A percentile compares a stretch with the other conserved stretches of the same genome.
phyloP scores from a whole-genome alignment of 176 grass and related monocot species.

The Panicum miliaceum region DNA sequence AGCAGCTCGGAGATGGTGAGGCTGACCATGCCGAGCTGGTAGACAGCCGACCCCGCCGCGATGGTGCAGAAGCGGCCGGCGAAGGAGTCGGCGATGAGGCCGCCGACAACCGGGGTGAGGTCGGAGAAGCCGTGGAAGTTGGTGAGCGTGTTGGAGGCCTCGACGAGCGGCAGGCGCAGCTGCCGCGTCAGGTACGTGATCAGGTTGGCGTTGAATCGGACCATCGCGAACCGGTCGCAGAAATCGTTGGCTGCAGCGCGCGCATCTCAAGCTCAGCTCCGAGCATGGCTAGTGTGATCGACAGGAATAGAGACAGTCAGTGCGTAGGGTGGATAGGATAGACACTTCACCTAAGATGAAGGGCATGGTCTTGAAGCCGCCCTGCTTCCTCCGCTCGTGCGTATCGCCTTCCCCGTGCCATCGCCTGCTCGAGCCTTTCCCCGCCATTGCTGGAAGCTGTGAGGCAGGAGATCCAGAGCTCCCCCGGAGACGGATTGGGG shows the following conservation, averaged over 20 bases:
- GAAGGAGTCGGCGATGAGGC: slow-evolving; percentile 65
- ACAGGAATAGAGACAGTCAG: no score
- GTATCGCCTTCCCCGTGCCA: background rate
- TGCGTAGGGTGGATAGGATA: background rate
- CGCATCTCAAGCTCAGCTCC: background rate
- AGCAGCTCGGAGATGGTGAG: slow-evolving; percentile 57
- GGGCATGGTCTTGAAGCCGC: slow-evolving; percentile 72
- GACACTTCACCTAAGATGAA: slow-evolving; percentile 60
- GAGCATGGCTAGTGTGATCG: background rate
- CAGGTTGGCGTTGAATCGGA: slow-evolving; percentile 66
- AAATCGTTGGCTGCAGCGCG: slow-evolving; percentile 50
- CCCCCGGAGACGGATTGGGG: background rate
- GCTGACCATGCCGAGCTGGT: slow-evolving; percentile 69
- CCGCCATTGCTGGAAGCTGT: slow-evolving; percentile 10
- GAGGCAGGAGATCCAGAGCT: background rate
- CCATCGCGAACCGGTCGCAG: slow-evolving; percentile 54
- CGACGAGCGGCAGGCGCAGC: slow-evolving; percentile 68
- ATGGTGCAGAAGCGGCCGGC: slow-evolving; percentile 86
- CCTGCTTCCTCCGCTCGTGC: slow-evolving; percentile 46
- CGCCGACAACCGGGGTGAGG: slow-evolving; percentile 71
- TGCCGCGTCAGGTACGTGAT: slow-evolving; percentile 67
- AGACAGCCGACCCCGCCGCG: slow-evolving; percentile 49
- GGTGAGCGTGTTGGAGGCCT: slow-evolving; percentile 75
- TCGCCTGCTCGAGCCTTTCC: slow-evolving; percentile 1
- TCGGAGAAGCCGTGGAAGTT: slow-evolving; percentile 66